Percentiles rank a stretch among this genome's conserved stretches.
Conservation (phyloP, 305 asterid species). For the Euphrasia arctica region DNA sequence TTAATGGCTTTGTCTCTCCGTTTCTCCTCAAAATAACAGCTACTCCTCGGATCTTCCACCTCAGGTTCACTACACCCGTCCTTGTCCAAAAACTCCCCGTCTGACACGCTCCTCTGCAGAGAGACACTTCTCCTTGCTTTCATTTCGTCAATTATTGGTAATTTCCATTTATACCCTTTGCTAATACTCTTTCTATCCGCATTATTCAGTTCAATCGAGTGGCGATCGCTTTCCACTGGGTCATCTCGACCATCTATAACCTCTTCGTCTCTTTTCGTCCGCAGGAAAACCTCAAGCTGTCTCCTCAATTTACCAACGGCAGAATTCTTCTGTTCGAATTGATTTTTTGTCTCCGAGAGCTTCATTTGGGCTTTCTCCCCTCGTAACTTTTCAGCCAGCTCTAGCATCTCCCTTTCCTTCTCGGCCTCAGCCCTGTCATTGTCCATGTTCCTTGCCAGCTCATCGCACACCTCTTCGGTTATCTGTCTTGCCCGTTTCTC, state of each 20-base stretch:
- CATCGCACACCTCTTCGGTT: constrained; percentile 69
- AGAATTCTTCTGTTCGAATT: constrained; percentile 61
- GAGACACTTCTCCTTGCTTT: constrained; percentile 42
- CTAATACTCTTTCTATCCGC: constrained; percentile 32
- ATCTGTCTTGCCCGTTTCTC: constrained; percentile 79
- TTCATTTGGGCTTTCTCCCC: constrained; percentile 68
- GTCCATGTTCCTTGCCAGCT: constrained; percentile 60
- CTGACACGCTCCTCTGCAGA: constrained; percentile 59
- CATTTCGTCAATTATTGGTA: constrained; percentile 32
- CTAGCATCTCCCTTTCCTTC: constrained; percentile 64
- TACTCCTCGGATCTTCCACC: constrained; percentile 49
- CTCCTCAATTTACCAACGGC: constrained; percentile 71
- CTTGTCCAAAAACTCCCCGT: constrained; percentile 43
- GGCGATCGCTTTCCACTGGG: constrained; percentile 70
- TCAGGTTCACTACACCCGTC: constrained; percentile 42
- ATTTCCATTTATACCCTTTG: constrained; percentile 40
- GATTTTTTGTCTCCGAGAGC: constrained; percentile 56
- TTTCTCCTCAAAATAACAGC: constrained; percentile 45
- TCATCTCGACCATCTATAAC: constrained; percentile 44
- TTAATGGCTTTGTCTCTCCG: constrained; percentile 48
- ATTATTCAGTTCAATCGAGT: constrained; percentile 51
- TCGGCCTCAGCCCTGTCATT: constrained; percentile 62
- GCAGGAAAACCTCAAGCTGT: constrained; percentile 72
- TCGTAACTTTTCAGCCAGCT: constrained; percentile 52
- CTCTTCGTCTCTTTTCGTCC: constrained; percentile 45